Evolutionary conservation across 176 grass and related monocot genomes (phyloP).

Genomic region (Aechmea fasciata): DNA sequence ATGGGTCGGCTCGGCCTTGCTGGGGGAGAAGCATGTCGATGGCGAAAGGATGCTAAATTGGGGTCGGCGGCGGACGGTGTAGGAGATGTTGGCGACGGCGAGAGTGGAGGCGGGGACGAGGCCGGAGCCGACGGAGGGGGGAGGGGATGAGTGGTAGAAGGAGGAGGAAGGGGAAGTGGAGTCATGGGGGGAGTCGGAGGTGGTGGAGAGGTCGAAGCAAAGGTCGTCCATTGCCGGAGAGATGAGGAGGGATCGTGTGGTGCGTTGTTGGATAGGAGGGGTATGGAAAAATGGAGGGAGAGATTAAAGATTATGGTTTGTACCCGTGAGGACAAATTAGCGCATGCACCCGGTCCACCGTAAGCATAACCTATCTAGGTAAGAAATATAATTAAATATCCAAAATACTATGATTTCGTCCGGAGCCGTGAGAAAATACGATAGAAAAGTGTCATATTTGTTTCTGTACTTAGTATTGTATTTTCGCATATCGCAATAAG

Average conservation of each 20-base stretch:
- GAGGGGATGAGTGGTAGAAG: slow-evolving; percentile 52
- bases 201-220: slow-evolving; percentile 48
- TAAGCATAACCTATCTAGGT: too few relatives aligned
- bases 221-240: slow-evolving; percentile 52
- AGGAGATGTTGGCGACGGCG: slow-evolving; percentile 44
- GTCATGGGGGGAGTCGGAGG: slow-evolving; percentile 52
- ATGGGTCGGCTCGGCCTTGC: not conserved
- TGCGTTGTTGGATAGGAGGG: not conserved
- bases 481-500: too few relatives aligned
- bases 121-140: not conserved
- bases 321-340: too few relatives aligned
- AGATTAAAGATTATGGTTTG: too few relatives aligned
- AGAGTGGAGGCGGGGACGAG: slow-evolving; percentile 29
- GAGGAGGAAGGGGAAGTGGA: slow-evolving; percentile 69
- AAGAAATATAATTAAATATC: too few relatives aligned
- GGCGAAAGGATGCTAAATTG: not conserved
- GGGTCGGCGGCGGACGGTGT: slow-evolving; percentile 22
- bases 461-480: too few relatives aligned
- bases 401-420: too few relatives aligned
- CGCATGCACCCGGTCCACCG: too few relatives aligned
- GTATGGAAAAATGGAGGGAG: not conserved
- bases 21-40: not conserved
- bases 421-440: too few relatives aligned
- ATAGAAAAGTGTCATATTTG: too few relatives aligned
- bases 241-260: not conserved